Percentiles rank a stretch among this genome's conserved stretches.
phyloP scores from a whole-genome alignment of 2,329 filamentous ascomycete species.

The Didymella pinodella region DNA sequence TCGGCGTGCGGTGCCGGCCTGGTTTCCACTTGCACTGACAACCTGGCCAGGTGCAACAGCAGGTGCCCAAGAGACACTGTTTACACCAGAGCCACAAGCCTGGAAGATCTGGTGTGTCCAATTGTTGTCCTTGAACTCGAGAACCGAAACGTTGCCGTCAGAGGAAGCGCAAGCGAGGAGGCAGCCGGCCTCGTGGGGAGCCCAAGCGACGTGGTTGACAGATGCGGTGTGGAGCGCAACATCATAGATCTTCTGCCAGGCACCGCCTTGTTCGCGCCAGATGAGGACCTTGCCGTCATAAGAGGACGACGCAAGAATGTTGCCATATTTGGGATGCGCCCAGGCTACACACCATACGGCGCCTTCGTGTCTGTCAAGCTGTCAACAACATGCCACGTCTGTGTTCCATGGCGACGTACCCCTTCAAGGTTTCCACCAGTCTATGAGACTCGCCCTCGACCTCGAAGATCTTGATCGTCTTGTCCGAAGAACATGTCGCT shows the following conservation, averaged over 20 bases:
- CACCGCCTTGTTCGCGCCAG: conserved; percentile 81
- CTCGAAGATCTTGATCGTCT: conserved; percentile 99
- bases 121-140: conserved; percentile 96
- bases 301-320: conserved; percentile 91
- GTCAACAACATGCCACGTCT: conserved; percentile 25
- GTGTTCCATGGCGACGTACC: conserved; percentile 63
- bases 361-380: conserved; percentile 80
- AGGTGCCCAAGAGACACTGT: conserved; percentile 95
- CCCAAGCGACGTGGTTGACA: conserved; percentile 96
- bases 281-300: conserved; percentile 99
- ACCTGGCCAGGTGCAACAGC: conserved; percentile 84
- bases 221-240: conserved; percentile 93
- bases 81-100: conserved; percentile 92
- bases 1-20: conserved; percentile 67
- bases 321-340: conserved; percentile 97
- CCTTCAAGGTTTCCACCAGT: conserved; percentile 90
- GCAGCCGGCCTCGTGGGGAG: conserved; percentile 95
- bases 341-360: conserved; percentile 98
- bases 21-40: conserved; percentile 71
- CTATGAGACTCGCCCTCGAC: conserved; percentile 92
- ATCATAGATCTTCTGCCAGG: conserved; percentile 83
- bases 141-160: conserved; percentile 89
- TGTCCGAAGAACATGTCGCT: conserved; percentile 96
- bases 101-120: conserved; percentile 90
- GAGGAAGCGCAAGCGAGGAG: conserved; percentile 93